Evolutionary conservation across 2,329 filamentous ascomycete genomes (phyloP).

Genomic region (Ramularia collo-cygni): DNA sequence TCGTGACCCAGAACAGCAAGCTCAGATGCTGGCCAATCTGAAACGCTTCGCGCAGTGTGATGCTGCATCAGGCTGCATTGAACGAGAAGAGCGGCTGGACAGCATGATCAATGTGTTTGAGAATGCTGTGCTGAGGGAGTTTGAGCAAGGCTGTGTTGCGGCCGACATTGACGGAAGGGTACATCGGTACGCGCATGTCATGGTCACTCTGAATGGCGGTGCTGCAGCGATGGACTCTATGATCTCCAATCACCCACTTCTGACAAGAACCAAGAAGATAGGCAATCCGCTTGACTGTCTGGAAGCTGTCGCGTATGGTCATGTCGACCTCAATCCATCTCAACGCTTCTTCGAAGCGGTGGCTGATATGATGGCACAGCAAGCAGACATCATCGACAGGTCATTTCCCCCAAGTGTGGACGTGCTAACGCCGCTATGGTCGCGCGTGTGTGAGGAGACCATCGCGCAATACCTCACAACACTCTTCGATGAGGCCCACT

Average conservation of each 20-base stretch:
- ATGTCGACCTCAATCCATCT: conserved; percentile 71
- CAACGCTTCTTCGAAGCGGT: conserved; percentile 73
- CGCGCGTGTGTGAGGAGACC: conserved; percentile 74
- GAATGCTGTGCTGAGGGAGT: conserved; percentile 81
- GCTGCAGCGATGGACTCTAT: conserved; percentile 74
- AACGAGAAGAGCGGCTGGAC: conserved; percentile 64
- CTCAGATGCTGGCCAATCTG: conserved; percentile 78
- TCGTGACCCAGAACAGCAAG: conserved; percentile 81
- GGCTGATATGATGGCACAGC: conserved; percentile 70
- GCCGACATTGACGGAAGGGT: conserved; percentile 85
- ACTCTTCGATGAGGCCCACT: conserved; percentile 81
- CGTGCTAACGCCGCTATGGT: conserved; percentile 71
- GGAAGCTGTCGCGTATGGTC: conserved; percentile 57
- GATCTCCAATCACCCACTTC: conserved; percentile 74
- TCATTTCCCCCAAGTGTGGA: conserved; percentile 68
- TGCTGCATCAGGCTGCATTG: conserved; percentile 64
- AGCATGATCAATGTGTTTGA: conserved; percentile 79
- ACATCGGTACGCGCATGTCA: conserved; percentile 79
- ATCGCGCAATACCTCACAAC: conserved; percentile 80
- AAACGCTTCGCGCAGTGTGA: conserved; percentile 74
- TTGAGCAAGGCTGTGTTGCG: conserved; percentile 83
- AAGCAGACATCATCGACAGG: conserved; percentile 68
- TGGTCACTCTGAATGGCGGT: conserved; percentile 76
- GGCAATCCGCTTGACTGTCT: conserved; percentile 77
- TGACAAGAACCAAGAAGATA: conserved; percentile 64